Evolutionary conservation across 805 yeast genomes (phyloP).

Genomic region (Candida golubevii): DNA sequence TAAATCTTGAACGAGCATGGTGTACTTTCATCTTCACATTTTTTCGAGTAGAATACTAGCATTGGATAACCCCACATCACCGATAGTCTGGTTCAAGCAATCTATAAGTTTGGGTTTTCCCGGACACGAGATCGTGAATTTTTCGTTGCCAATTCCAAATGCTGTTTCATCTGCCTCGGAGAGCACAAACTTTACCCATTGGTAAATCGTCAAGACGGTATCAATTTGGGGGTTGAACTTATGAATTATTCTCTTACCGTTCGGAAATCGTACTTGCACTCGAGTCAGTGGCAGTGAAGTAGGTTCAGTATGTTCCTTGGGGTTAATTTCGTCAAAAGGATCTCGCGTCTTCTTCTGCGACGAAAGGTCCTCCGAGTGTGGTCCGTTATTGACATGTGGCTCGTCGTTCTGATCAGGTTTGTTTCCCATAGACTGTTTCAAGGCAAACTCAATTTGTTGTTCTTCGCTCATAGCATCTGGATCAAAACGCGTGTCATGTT

Average conservation of each 20-base stretch:
- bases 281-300: conserved; percentile 57
- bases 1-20: too few relatives aligned
- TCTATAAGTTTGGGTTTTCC: conserved; percentile 48
- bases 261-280: conserved; percentile 83
- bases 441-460: conserved; percentile 75
- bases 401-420: conserved; percentile 12
- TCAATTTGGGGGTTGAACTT: conserved; percentile 54
- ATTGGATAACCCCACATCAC: conserved; percentile 74
- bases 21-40: background rate
- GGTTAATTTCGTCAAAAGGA: conserved; percentile 45
- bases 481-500: conserved; percentile 56
- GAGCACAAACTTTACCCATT: conserved; percentile 59
- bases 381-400: background rate
- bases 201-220: conserved; percentile 56
- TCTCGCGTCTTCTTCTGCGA: conserved; percentile 29
- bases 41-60: conserved; percentile 72
- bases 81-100: conserved; percentile 55
- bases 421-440: conserved; percentile 54
- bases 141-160: conserved; percentile 45
- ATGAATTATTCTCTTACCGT: conserved; percentile 77
- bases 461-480: conserved; percentile 72
- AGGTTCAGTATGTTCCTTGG: conserved; percentile 63
- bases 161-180: conserved; percentile 36
- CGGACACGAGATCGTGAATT: conserved; percentile 31
- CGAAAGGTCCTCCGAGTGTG: too few relatives aligned